Evolutionary conservation across 164 flowering plant species (phyloP).

Genomic region (Vitis rupestris): DNA sequence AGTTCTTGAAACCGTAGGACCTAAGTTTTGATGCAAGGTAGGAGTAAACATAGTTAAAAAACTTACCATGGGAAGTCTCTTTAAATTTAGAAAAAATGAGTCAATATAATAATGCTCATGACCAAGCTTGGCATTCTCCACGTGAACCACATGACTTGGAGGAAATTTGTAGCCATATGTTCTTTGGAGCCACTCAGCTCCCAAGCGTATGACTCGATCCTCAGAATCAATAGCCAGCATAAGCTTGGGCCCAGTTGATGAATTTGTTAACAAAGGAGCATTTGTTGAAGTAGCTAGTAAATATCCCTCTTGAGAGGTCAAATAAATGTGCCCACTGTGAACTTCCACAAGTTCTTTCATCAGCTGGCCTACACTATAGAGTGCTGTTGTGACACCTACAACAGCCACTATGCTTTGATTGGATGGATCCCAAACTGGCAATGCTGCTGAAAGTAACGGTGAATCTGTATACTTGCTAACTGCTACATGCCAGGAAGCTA

Average conservation of each 20-base stretch:
- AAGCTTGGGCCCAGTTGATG: slow-evolving; percentile 62
- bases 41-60: background rate
- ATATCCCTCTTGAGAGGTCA: slow-evolving; percentile 93
- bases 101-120: slow-evolving; percentile 74
- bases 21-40: background rate
- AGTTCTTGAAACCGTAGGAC: background rate
- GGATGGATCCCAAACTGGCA: slow-evolving; percentile 74
- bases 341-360: slow-evolving; percentile 88
- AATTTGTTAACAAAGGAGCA: slow-evolving; percentile 68
- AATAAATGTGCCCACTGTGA: slow-evolving; percentile 84
- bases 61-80: slow-evolving; percentile 89
- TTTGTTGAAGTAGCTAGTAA: slow-evolving; percentile 89
- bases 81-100: slow-evolving; percentile 79
- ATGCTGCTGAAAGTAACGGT: slow-evolving; percentile 91
- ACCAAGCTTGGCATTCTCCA: slow-evolving; percentile 73
- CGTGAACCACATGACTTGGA: slow-evolving; percentile 67
- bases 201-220: slow-evolving; percentile 57
- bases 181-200: slow-evolving; percentile 75
- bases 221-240: slow-evolving; percentile 78
- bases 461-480: slow-evolving; percentile 88
- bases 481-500: slow-evolving; percentile 91
- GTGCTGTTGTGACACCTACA: slow-evolving; percentile 92
- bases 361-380: slow-evolving; percentile 90
- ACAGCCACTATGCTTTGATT: slow-evolving; percentile 83
- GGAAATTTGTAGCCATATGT: slow-evolving; percentile 42